A percentile compares a stretch with the other conserved stretches of the same genome.
These are phyloP conservation scores for Kwoniella sp. DNA, from an alignment of 768 basidiomycete genomes.

Conservation along the genomic window DNA sequence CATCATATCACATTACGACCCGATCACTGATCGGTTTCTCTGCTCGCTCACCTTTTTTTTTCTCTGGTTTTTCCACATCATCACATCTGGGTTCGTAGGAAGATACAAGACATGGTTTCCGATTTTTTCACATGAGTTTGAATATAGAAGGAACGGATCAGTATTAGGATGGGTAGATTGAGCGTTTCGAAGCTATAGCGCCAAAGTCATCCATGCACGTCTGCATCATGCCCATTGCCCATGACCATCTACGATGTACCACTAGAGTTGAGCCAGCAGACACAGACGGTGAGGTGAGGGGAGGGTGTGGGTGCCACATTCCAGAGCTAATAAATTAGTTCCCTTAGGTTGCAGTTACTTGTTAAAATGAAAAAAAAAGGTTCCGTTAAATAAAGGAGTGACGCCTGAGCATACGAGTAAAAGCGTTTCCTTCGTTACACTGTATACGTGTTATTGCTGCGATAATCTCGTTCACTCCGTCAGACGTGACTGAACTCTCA, in stretches of 20 bases:
- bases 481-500: no score
- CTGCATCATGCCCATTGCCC: not conserved
- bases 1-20: not conserved
- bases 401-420: no score
- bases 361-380: not conserved
- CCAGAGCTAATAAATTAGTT: no score
- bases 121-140: not conserved
- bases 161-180: not conserved
- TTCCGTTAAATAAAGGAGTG: not conserved
- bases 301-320: no score
- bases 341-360: no score
- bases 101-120: not conserved
- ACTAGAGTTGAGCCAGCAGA: no score
- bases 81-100: conserved; percentile 1
- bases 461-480: no score
- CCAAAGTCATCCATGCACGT: conserved; percentile 1
- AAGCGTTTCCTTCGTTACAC: no score
- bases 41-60: not conserved
- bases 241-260: no score
- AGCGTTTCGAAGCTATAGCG: not conserved
- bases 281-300: no score
- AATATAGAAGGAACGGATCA: conserved; percentile 1
- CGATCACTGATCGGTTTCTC: no score
- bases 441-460: no score
- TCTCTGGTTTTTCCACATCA: not conserved